phyloP scores from a whole-genome alignment of 148 eudicot species.

The Vaccinium darrowii region DNA sequence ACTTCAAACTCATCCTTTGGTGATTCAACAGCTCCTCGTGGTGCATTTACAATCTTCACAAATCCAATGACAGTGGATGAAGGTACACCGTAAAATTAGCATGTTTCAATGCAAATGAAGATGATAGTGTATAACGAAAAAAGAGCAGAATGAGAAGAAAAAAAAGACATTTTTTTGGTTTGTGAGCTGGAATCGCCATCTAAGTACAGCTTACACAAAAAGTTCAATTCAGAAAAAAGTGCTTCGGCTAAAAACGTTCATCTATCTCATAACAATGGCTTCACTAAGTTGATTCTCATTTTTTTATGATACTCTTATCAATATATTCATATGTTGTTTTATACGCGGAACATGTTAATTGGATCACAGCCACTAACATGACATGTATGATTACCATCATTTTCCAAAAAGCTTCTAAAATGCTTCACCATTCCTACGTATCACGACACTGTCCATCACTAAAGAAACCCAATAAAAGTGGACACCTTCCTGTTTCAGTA shows the following conservation, averaged over 20 bases:
- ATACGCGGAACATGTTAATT: not conserved
- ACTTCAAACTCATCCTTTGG: constrained; percentile 75
- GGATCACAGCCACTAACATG: not conserved
- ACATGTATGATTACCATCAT: not conserved
- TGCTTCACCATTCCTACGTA: too few species aligned
- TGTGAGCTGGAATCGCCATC: not conserved
- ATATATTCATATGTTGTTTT: not conserved
- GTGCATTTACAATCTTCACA: constrained; percentile 57
- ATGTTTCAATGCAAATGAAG: not conserved
- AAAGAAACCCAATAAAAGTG: not conserved
- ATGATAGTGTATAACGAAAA: not conserved
- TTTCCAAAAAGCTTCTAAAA: constrained; percentile 3
- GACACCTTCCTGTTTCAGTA: not conserved
- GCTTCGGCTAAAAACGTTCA: not conserved
- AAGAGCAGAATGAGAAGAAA: not conserved
- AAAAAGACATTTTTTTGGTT: not conserved
- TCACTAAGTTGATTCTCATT: not conserved
- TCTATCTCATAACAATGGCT: not conserved
- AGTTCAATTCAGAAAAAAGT: not conserved
- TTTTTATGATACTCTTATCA: not conserved
- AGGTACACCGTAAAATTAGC: not conserved
- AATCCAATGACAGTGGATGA: not conserved
- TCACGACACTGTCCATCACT: too few species aligned
- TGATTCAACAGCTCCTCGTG: constrained; percentile 63
- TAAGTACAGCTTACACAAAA: not conserved